These are phyloP conservation scores for Amanita polypyramis DNA, from an alignment of 768 basidiomycete genomes.

Conservation along the genomic window DNA sequence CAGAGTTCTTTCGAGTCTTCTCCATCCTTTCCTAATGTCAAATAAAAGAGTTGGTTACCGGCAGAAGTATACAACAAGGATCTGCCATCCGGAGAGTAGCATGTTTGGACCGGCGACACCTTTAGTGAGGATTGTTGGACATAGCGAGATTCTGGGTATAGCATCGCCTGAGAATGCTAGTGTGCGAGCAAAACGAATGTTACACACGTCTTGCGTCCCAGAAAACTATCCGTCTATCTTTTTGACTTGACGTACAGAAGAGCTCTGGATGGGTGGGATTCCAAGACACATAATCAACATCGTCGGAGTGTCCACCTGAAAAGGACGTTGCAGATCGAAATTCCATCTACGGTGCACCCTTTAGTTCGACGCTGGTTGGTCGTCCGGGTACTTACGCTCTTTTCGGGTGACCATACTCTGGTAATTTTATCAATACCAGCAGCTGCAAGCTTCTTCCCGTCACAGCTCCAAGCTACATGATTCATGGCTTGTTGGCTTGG, in stretches of 20 bases:
- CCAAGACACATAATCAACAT: slow-evolving; percentile 79
- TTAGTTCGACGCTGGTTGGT: background rate
- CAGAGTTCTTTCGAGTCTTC: slow-evolving; percentile 40
- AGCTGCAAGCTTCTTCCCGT: slow-evolving; percentile 72
- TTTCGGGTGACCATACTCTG: slow-evolving; percentile 71
- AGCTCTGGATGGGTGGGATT: slow-evolving; percentile 79
- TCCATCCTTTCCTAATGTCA: slow-evolving; percentile 43
- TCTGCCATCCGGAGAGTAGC: slow-evolving; percentile 65
- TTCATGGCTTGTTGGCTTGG: slow-evolving; percentile 56
- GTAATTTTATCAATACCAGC: slow-evolving; percentile 75
- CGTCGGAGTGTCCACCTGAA: slow-evolving; percentile 65
- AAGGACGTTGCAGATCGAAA: slow-evolving; percentile 52
- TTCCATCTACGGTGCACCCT: slow-evolving; percentile 45
- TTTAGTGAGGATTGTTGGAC: slow-evolving; percentile 52
- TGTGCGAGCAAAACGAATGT: background rate
- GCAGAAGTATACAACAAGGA: slow-evolving; percentile 54
- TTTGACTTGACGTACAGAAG: slow-evolving; percentile 72
- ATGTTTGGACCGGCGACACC: slow-evolving; percentile 51
- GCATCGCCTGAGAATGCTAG: background rate
- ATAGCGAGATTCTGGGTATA: slow-evolving; percentile 50
- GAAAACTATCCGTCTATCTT: slow-evolving; percentile 65
- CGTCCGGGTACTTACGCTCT: slow-evolving; percentile 39
- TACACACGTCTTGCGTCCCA: slow-evolving; percentile 77
- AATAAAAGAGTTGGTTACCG: slow-evolving; percentile 48
- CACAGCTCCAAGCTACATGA: slow-evolving; percentile 78